These are phyloP conservation scores for Austroboletus niveus DNA, from an alignment of 1,284 basidiomycete species.

Conservation along the genomic window DNA sequence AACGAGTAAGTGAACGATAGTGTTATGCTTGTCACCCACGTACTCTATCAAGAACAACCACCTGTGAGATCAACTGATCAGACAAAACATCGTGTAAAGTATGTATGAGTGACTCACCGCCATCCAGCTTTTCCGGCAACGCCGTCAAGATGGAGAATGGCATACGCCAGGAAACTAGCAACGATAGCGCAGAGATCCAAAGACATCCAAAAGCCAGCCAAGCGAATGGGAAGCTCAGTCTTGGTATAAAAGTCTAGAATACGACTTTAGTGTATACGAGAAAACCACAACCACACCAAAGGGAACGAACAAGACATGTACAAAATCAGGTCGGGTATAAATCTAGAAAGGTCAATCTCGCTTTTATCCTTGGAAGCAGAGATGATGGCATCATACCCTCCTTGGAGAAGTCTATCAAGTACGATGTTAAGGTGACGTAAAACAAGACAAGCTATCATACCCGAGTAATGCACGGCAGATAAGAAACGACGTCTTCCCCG, in stretches of 20 bases:
- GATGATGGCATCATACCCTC: slow-evolving; percentile 39
- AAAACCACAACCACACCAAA: background rate
- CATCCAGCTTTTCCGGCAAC: slow-evolving; percentile 54
- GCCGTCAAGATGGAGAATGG: slow-evolving; percentile 60
- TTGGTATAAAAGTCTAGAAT: slow-evolving; percentile 54
- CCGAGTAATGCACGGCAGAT: slow-evolving; percentile 42
- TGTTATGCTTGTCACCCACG: slow-evolving; percentile 8
- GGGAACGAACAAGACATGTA: slow-evolving; percentile 41
- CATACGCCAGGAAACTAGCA: slow-evolving; percentile 59
- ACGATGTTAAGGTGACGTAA: slow-evolving; percentile 2
- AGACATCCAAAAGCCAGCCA: slow-evolving; percentile 67
- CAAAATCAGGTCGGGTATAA: background rate
- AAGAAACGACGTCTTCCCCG: slow-evolving; percentile 54
- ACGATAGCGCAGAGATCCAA: slow-evolving; percentile 47
- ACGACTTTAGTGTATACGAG: background rate
- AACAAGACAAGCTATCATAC: slow-evolving; percentile 18
- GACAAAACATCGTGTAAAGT: background rate
- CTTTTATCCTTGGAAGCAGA: background rate
- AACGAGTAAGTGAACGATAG: background rate
- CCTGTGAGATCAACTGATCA: background rate
- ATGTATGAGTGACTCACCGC: slow-evolving; percentile 37
- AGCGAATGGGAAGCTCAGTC: slow-evolving; percentile 61
- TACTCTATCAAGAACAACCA: slow-evolving; percentile 23
- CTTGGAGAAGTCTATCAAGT: slow-evolving; percentile 50
- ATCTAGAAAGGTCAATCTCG: slow-evolving; percentile 19